Conservation (phyloP, 129 eudicot genomes). For the Silybum marianum region DNA sequence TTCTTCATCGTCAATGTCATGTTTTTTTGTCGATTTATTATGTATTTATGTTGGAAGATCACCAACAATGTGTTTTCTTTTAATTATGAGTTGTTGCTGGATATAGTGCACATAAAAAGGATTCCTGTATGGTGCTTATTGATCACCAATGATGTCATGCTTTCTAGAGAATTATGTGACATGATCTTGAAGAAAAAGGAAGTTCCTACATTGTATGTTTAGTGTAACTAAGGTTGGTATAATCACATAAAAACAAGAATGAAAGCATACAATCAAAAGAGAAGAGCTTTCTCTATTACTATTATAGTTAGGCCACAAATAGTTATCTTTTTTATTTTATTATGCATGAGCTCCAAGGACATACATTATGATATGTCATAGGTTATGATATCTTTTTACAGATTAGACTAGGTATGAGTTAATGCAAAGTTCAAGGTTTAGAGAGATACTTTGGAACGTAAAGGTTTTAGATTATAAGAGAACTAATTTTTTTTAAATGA, state of each 20-base stretch:
- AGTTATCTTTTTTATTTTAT: not conserved
- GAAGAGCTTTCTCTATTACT: not conserved
- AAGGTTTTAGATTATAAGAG: too few relatives aligned
- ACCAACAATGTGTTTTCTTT: not conserved
- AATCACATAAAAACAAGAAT: not conserved
- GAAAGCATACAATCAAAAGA: not conserved
- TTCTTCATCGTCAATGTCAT: not conserved
- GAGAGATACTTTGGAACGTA: too few relatives aligned
- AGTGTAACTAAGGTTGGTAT: not conserved
- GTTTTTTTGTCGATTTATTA: not conserved
- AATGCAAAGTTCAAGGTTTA: not conserved
- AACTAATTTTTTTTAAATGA: too few relatives aligned
- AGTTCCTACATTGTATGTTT: not conserved
- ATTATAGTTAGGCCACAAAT: not conserved
- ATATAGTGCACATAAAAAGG: not conserved
- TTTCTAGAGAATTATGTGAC: not conserved
- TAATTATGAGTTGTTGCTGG: not conserved
- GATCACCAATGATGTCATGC: not conserved
- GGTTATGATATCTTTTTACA: too few relatives aligned
- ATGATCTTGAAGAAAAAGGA: not conserved
- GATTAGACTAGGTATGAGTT: not conserved
- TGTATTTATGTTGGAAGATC: not conserved
- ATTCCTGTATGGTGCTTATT: not conserved
- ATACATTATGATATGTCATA: not conserved
- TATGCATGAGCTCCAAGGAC: not conserved